Percentiles rank a stretch among this genome's conserved stretches.
phyloP scores from a whole-genome alignment of 2,329 filamentous ascomycete species.

The Byssothecium circinans region DNA sequence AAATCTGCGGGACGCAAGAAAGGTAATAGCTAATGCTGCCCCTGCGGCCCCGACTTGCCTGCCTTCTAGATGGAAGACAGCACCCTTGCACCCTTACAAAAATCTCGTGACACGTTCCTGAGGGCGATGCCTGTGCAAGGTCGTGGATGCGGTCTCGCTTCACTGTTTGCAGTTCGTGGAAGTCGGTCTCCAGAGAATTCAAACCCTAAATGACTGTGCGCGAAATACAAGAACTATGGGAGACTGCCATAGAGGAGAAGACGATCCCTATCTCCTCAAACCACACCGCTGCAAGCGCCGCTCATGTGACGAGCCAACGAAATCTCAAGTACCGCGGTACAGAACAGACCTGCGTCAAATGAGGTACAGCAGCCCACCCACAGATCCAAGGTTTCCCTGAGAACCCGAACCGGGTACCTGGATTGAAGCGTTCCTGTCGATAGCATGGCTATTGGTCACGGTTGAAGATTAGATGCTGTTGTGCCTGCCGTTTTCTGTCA shows the following conservation, averaged over 20 bases:
- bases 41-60: not conserved
- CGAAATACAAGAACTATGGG: not conserved
- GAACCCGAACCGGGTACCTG: conserved; percentile 31
- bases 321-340: not conserved
- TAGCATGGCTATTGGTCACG: conserved; percentile 19
- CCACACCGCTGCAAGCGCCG: conserved; percentile 9
- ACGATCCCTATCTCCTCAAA: not conserved
- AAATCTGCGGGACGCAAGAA: conserved; percentile 6
- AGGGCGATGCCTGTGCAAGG: too few species aligned
- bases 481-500: conserved; percentile 45
- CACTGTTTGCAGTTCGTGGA: not conserved
- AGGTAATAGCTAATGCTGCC: conserved; percentile 17
- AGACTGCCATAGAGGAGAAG: not conserved
- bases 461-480: conserved; percentile 19
- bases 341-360: conserved; percentile 13
- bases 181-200: not conserved
- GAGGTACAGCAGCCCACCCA: conserved; percentile 15
- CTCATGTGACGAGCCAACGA: not conserved
- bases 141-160: conserved; percentile 12
- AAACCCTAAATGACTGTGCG: not conserved
- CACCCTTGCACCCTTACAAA: not conserved
- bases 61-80: not conserved
- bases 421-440: conserved; percentile 12
- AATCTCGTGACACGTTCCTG: too few species aligned
- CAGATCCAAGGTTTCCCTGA: conserved; percentile 8